Conservation (phyloP, 305 asterid genomes). For the Withania somnifera region DNA sequence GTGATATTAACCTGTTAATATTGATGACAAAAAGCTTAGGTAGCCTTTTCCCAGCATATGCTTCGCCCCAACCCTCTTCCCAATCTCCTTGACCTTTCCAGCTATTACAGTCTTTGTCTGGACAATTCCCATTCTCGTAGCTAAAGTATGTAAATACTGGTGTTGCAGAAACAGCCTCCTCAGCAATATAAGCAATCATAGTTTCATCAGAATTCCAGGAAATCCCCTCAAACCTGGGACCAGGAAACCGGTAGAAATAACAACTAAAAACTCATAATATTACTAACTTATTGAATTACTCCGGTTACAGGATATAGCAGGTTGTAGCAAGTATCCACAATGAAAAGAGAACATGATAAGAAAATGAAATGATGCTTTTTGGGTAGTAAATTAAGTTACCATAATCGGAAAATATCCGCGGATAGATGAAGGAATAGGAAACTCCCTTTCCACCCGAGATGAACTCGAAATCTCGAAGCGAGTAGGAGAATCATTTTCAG, state of each 20-base stretch:
- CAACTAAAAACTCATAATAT: not conserved
- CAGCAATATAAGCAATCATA: conserved; percentile 81
- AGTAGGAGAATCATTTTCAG: conserved; percentile 82
- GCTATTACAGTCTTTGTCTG: conserved; percentile 51
- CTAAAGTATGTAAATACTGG: conserved; percentile 25
- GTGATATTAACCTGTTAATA: conserved; percentile 51
- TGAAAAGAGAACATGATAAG: not conserved
- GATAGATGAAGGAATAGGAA: conserved; percentile 46
- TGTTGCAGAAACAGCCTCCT: conserved; percentile 67
- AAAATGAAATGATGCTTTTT: not conserved
- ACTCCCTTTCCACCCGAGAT: conserved; percentile 61
- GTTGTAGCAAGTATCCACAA: not conserved
- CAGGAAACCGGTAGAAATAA: not conserved
- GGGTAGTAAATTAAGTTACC: conserved; percentile 21
- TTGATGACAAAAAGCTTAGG: conserved; percentile 76
- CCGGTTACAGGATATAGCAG: not conserved
- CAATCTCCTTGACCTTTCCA: conserved; percentile 94
- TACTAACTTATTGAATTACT: not conserved
- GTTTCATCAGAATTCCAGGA: conserved; percentile 91
- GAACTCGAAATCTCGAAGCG: conserved; percentile 84
- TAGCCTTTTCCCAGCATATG: conserved; percentile 82
- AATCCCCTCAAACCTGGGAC: conserved; percentile 90
- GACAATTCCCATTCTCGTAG: not conserved
- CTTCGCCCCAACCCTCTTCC: conserved; percentile 99
- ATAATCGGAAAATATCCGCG: conserved; percentile 91